phyloP scores from a whole-genome alignment of 148 eudicot species.

The Cornus suecica region DNA sequence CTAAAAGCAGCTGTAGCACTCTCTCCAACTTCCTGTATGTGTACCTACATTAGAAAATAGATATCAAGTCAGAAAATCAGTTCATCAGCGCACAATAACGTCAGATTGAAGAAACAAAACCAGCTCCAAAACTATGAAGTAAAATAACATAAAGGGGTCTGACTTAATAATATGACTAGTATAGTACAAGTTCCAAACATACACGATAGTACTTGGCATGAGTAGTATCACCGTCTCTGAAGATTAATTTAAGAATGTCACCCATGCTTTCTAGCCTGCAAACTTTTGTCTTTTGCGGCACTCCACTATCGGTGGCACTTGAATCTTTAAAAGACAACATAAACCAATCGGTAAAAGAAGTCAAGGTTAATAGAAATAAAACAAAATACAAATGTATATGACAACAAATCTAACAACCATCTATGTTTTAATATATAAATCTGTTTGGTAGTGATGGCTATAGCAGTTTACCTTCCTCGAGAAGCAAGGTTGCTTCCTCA shows the following conservation, averaged over 20 bases:
- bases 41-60: constrained; percentile 48
- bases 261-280: constrained; percentile 80
- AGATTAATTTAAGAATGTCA: constrained; percentile 69
- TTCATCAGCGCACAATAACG: not conserved
- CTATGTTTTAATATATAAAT: not conserved
- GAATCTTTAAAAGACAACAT: constrained; percentile 34
- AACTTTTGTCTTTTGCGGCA: constrained; percentile 45
- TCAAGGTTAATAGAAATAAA: not conserved
- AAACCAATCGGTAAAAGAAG: not conserved
- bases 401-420: not conserved
- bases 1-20: constrained; percentile 42
- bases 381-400: not conserved
- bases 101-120: not conserved
- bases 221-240: constrained; percentile 66
- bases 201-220: constrained; percentile 93
- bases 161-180: not conserved
- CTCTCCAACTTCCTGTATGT: constrained; percentile 71
- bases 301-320: constrained; percentile 49
- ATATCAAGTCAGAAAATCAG: constrained; percentile 17
- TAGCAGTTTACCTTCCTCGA: constrained; percentile 76
- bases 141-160: not conserved
- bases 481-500: constrained; percentile 80
- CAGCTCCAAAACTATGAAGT: not conserved
- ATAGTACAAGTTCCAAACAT: constrained; percentile 24
- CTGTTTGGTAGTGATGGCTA: not conserved